Base-by-base conservation (phyloP, 2,329 filamentous ascomycete genomes). In the Fusarium sublunatum region DNA sequence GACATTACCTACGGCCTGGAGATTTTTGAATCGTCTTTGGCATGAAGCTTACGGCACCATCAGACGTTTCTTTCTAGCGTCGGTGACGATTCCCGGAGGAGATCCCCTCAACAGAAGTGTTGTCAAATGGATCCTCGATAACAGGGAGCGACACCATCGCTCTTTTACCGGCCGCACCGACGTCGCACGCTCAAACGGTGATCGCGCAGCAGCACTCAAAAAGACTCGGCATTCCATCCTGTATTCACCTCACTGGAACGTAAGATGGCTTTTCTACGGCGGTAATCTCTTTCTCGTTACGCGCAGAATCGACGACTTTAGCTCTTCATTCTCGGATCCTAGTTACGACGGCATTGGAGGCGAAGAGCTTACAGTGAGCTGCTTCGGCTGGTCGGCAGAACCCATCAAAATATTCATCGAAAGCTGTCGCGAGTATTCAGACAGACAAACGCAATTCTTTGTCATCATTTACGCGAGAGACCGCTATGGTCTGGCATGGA, bases 201-300 rank as follows among this genome's bases (percentile, higher is more conserved):
- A 79, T 32, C 73, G 77, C 5, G 78, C 74, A 4, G 75, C 75
- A 0, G 74, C 75, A 12, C 70, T 80, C 2, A 80, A 79, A 57
- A 80, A 78, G 68, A 79, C 76, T 12, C 72, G 72, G 9, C 73
- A 79, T 38, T 69, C 76, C 1, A 70, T 81, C 3, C 77, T 81
- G 55, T 82, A 81, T 43, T 72, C 76, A 6, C 80, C 80, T 1
- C 80, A 81, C 44, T 82, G 79, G 67, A 74, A 77, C 13, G 74
- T 76, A 2, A 69, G 76, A 7, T 81, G 80, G 78, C 83, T 88
- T 62, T 82, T 81, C 75, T 81, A 83, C 64, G 71, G 76, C 6
- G 75, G 79, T 1, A 77, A 75, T 9, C 62, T 82, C 0, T 78
- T 87, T 45, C 70, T 83, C 6, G 72, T 83, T 10, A 75, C 76